These are phyloP conservation scores for Meyerozyma smithsonii DNA, from an alignment of 1,139 yeast genomes.

Conservation along the genomic window DNA sequence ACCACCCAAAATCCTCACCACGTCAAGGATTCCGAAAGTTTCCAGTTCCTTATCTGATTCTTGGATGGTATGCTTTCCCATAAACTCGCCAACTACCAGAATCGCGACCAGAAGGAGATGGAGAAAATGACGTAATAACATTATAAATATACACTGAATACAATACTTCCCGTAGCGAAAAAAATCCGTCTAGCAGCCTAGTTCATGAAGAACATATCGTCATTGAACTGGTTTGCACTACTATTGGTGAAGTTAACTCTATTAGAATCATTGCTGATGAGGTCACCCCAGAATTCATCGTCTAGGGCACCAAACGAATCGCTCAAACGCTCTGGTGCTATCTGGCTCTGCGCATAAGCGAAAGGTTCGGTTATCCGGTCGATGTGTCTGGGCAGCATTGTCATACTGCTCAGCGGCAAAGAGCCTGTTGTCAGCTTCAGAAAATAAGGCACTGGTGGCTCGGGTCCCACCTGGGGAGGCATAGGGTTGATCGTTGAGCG, in stretches of 20 bases:
- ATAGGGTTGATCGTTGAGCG: background rate
- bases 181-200: constrained; percentile 5
- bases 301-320: constrained; percentile 29
- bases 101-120: no score
- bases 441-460: background rate
- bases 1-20: constrained; percentile 44
- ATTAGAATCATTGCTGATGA: constrained; percentile 33
- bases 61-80: background rate
- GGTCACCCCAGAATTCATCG: constrained; percentile 44
- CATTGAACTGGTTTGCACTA: constrained; percentile 15
- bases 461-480: background rate
- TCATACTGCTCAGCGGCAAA: background rate
- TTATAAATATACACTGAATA: background rate
- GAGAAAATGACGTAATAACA: background rate
- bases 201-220: constrained; percentile 28
- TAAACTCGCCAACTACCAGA: no score
- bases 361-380: background rate
- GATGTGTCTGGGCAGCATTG: background rate
- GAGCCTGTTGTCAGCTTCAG: background rate
- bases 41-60: background rate
- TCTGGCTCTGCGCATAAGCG: background rate
- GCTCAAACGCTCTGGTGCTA: constrained; percentile 19
- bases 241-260: constrained; percentile 32
- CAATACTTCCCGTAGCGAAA: background rate
- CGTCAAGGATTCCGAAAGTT: constrained; percentile 31